These are phyloP conservation scores for Nothophoma quercina DNA, from an alignment of 2,329 filamentous ascomycete species.

Conservation along the genomic window DNA sequence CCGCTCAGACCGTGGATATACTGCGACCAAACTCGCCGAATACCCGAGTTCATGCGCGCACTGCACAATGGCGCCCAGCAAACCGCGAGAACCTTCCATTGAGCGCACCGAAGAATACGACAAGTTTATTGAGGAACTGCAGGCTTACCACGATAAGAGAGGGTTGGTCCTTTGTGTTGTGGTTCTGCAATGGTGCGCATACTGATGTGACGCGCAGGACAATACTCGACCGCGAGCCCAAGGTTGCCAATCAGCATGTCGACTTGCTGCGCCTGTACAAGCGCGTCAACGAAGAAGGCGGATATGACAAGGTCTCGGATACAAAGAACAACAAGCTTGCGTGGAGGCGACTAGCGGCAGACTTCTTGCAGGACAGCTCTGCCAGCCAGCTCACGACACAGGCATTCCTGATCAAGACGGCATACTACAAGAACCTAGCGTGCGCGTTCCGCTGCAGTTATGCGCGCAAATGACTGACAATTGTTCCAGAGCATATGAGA, in stretches of 20 bases:
- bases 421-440: conserved; percentile 89
- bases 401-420: conserved; percentile 84
- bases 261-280: conserved; percentile 82
- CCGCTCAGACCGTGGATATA: conserved; percentile 30
- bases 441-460: conserved; percentile 40
- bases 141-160: conserved; percentile 77
- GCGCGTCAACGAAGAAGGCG: conserved; percentile 76
- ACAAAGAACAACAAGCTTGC: conserved; percentile 79
- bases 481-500: conserved; percentile 73
- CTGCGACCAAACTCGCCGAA: conserved; percentile 25
- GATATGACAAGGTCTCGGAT: conserved; percentile 79
- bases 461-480: conserved; percentile 20
- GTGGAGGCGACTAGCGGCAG: conserved; percentile 80
- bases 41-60: conserved; percentile 43
- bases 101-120: conserved; percentile 71
- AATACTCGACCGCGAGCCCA: conserved; percentile 79
- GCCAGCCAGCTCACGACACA: conserved; percentile 75
- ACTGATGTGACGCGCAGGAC: conserved; percentile 59
- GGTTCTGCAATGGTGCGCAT: conserved; percentile 28
- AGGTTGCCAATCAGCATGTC: conserved; percentile 77
- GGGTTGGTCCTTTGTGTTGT: conserved; percentile 64
- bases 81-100: conserved; percentile 54
- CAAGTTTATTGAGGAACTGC: conserved; percentile 77
- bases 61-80: conserved; percentile 55
- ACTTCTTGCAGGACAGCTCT: conserved; percentile 76